phyloP scores from a whole-genome alignment of 495 filamentous ascomycete genomes.

The Penicillium longicatenatum region DNA sequence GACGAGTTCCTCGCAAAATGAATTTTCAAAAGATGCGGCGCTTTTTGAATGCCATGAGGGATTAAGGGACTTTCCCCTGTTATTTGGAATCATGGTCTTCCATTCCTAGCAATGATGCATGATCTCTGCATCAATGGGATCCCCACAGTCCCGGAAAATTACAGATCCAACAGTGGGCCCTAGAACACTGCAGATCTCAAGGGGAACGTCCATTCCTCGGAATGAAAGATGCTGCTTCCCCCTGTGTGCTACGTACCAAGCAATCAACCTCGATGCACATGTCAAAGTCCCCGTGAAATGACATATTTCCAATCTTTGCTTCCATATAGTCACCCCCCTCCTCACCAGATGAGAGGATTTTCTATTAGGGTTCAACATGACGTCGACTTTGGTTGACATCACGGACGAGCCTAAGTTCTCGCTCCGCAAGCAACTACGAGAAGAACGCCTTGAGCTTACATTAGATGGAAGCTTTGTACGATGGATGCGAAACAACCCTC shows the following conservation, averaged over 20 bases:
- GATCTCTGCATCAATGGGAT: not conserved
- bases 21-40: not conserved
- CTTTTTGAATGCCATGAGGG: not conserved
- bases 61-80: too few species aligned
- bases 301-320: not conserved
- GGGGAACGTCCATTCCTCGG: conserved; percentile 11
- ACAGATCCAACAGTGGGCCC: not conserved
- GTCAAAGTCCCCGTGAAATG: not conserved
- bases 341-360: not conserved
- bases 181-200: conserved; percentile 2
- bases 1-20: not conserved
- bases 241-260: conserved; percentile 2
- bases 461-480: conserved; percentile 39
- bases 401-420: conserved; percentile 22
- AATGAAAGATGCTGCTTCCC: not conserved
- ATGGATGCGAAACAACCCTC: conserved; percentile 37
- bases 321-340: not conserved
- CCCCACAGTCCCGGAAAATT: not conserved
- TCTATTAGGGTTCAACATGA: conserved; percentile 12
- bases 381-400: conserved; percentile 8
- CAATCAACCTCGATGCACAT: not conserved
- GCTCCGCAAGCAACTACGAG: conserved; percentile 18
- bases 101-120: not conserved
- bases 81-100: not conserved
- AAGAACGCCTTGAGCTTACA: conserved; percentile 34